These are phyloP conservation scores for Peniophora sp. DNA, from an alignment of 1,284 basidiomycete species.

Conservation along the genomic window DNA sequence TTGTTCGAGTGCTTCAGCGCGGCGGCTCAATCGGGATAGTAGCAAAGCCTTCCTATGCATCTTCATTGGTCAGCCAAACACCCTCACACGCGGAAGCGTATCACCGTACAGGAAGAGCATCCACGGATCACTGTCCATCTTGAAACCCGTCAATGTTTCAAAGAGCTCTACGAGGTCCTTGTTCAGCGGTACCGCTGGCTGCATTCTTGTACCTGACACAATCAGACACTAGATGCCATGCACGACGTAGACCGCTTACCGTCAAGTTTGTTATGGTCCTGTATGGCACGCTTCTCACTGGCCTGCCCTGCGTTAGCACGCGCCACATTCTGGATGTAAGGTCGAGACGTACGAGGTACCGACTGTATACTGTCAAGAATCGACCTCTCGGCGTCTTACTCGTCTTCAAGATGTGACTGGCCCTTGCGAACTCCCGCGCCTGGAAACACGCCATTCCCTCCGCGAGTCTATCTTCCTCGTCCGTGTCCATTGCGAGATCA, in stretches of 20 bases:
- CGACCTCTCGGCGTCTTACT: conserved; percentile 65
- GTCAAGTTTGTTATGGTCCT: conserved; percentile 68
- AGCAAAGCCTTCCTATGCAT: conserved; percentile 57
- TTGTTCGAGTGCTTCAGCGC: conserved; percentile 83
- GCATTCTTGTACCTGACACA: conserved; percentile 58
- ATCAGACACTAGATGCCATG: too few species aligned
- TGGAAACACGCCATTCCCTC: conserved; percentile 76
- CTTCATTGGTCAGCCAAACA: conserved; percentile 27
- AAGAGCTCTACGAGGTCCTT: conserved; percentile 54
- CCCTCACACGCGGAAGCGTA: conserved; percentile 3
- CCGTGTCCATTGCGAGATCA: conserved; percentile 43
- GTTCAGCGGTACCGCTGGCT: conserved; percentile 67
- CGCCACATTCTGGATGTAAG: conserved; percentile 4
- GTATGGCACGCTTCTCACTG: conserved; percentile 57
- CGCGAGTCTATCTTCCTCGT: conserved; percentile 62
- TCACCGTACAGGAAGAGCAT: conserved; percentile 73
- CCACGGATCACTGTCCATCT: conserved; percentile 69
- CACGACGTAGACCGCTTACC: conserved; percentile 49
- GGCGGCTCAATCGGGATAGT: conserved; percentile 67
- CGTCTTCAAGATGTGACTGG: conserved; percentile 53
- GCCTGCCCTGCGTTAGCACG: conserved; percentile 29
- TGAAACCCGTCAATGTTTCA: conserved; percentile 32
- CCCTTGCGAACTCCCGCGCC: conserved; percentile 74
- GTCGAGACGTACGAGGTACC: conserved; percentile 71
- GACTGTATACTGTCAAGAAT: conserved; percentile 78